Evolutionary conservation across 192 early-diverging fungal genomes (phyloP).

Genomic region (Obelidium mucronatum): DNA sequence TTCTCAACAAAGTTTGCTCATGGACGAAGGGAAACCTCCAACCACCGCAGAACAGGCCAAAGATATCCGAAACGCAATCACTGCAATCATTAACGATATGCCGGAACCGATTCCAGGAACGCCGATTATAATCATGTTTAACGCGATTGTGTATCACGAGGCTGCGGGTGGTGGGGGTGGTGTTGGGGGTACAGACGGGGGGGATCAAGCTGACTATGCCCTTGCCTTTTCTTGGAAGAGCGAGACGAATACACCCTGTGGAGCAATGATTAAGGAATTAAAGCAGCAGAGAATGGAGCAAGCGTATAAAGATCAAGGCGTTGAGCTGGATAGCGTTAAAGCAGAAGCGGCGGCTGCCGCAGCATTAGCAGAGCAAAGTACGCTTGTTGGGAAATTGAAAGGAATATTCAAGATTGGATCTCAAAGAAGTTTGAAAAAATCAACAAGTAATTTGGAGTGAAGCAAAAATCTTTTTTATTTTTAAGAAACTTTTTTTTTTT

Average conservation of each 20-base stretch:
- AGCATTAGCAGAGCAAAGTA: conserved; percentile 13
- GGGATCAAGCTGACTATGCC: conserved; percentile 6
- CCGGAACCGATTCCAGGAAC: conserved; percentile 39
- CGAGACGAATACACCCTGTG: conserved; percentile 33
- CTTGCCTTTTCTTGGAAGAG: conserved; percentile 42
- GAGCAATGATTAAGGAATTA: conserved; percentile 33
- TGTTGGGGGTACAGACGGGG: neutral
- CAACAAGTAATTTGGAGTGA: neutral
- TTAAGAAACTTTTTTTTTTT: neutral
- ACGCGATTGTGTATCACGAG: conserved; percentile 40
- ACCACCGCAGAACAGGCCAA: conserved; percentile 33
- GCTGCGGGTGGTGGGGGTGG: neutral
- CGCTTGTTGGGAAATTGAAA: conserved; percentile 27
- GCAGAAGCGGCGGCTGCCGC: conserved; percentile 32
- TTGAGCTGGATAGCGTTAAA: conserved; percentile 33
- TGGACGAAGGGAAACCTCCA: neutral
- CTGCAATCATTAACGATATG: conserved; percentile 37
- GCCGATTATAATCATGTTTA: conserved; percentile 40
- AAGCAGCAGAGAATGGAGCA: conserved; percentile 35
- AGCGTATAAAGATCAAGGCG: conserved; percentile 37
- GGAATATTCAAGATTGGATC: neutral
- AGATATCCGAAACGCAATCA: conserved; percentile 37
- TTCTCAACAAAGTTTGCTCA: too few species aligned
- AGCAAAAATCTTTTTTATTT: too few species aligned
- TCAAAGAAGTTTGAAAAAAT: neutral